Percentiles rank a stretch among this genome's conserved stretches.
phyloP scores from a whole-genome alignment of 805 yeast species.

The Pichia nanzhaoensis region DNA sequence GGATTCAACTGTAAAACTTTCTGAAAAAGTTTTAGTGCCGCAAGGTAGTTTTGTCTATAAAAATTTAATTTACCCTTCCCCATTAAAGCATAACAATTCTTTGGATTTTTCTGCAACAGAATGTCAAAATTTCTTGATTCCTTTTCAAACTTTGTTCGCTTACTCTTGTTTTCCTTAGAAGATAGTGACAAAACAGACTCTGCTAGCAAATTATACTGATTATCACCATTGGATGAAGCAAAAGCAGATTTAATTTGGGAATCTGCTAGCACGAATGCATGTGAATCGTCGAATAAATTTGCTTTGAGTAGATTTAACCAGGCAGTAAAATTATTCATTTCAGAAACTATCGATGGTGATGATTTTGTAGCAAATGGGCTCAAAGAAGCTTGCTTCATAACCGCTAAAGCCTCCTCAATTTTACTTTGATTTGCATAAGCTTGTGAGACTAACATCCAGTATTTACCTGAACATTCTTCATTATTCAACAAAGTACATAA shows the following conservation, averaged over 20 bases:
- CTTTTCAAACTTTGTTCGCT: conserved; percentile 57
- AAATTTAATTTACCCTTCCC: conserved; percentile 81
- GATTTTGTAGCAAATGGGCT: conserved; percentile 25
- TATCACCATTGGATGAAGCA: conserved; percentile 26
- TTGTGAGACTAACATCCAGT: conserved; percentile 79
- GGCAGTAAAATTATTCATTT: conserved; percentile 55
- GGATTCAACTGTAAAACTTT: conserved; percentile 74
- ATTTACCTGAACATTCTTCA: conserved; percentile 67
- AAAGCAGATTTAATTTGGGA: conserved; percentile 39
- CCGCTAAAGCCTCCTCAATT: conserved; percentile 54
- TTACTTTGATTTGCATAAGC: conserved; percentile 66
- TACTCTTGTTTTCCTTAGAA: conserved; percentile 57
- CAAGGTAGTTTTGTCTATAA: conserved; percentile 61
- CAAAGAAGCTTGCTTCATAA: conserved; percentile 54
- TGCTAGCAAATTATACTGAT: conserved; percentile 50
- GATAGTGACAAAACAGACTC: conserved; percentile 59
- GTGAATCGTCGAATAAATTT: conserved; percentile 20
- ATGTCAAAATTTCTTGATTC: conserved; percentile 66
- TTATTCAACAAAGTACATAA: conserved; percentile 70
- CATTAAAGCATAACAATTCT: conserved; percentile 67
- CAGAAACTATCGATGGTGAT: conserved; percentile 35
- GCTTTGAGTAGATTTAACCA: conserved; percentile 63
- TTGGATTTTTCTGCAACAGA: conserved; percentile 45
- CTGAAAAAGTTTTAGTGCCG: conserved; percentile 78
- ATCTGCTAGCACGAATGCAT: conserved; percentile 24